Evolutionary conservation across 169 alveolate genomes (phyloP).

Genomic region (Toxoplasma gondii): DNA sequence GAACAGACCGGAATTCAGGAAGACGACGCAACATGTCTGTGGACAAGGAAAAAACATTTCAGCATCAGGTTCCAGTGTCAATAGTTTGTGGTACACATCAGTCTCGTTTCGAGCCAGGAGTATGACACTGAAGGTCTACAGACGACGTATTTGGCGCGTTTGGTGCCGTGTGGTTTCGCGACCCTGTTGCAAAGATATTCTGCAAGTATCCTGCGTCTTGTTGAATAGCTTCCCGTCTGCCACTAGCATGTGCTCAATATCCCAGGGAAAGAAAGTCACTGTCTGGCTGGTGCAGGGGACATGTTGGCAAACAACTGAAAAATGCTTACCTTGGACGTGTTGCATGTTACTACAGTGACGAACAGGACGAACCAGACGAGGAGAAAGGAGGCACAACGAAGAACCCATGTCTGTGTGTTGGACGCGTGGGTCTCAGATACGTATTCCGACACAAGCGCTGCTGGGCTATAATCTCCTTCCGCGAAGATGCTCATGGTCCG

Average conservation of each 20-base stretch:
- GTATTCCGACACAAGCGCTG: constrained; percentile 1
- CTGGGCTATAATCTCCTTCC: constrained; percentile 42
- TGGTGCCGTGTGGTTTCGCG: no score
- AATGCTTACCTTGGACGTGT: not conserved
- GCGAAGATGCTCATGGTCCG: constrained; percentile 11
- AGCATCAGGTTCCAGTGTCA: not conserved
- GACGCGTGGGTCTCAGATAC: constrained; percentile 35
- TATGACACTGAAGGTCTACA: no score
- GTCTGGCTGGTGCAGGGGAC: no score
- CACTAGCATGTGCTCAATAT: no score
- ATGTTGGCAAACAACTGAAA: no score
- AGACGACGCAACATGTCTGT: not conserved
- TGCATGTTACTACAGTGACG: constrained; percentile 22
- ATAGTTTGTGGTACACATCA: no score
- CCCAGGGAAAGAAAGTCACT: no score
- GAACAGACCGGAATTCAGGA: constrained; percentile 25
- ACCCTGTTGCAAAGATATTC: no score
- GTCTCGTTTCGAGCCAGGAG: no score
- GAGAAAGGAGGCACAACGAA: not conserved
- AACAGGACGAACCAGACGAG: constrained; percentile 15
- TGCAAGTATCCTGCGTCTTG: no score
- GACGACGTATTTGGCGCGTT: no score
- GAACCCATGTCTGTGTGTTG: not conserved
- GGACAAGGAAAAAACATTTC: not conserved
- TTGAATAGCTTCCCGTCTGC: no score